These are phyloP conservation scores for Agarophyton chilense DNA, from an alignment of 23 red algal species.

Conservation along the genomic window DNA sequence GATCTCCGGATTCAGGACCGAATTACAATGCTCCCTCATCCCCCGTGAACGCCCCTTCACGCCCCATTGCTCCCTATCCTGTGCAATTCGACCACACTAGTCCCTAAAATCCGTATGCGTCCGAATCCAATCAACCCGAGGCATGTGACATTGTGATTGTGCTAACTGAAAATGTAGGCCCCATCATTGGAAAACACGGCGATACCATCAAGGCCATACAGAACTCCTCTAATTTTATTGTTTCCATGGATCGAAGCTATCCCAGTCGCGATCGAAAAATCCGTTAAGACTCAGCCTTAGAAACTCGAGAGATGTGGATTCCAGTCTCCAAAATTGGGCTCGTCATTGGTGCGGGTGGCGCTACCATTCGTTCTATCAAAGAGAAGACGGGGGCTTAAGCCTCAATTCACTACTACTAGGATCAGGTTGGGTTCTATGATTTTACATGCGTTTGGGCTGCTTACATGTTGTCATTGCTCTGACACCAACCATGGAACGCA, in stretches of 20 bases:
- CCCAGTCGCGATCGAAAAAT: constrained; percentile 61
- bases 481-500: too few species aligned
- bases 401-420: constrained; percentile 62
- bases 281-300: constrained; percentile 20
- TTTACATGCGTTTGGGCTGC: too few species aligned
- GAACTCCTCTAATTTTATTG: constrained; percentile 45
- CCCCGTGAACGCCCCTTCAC: not conserved
- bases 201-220: constrained; percentile 80
- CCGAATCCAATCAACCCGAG: not conserved
- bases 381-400: constrained; percentile 66
- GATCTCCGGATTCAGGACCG: not conserved
- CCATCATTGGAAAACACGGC: constrained; percentile 83
- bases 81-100: too few species aligned
- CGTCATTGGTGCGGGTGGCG: constrained; percentile 73
- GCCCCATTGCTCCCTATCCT: too few species aligned
- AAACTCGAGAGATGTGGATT: constrained; percentile 78
- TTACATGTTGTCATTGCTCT: too few species aligned
- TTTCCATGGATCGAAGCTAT: constrained; percentile 45
- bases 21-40: not conserved
- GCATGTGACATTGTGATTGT: constrained; percentile 46
- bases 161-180: constrained; percentile 71
- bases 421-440: too few species aligned
- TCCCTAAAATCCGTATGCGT: too few species aligned
- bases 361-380: constrained; percentile 72
- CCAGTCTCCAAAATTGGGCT: constrained; percentile 76